These are phyloP conservation scores for Sechiopsis laciniata DNA, from an alignment of 306 rosid genomes.

Conservation along the genomic window DNA sequence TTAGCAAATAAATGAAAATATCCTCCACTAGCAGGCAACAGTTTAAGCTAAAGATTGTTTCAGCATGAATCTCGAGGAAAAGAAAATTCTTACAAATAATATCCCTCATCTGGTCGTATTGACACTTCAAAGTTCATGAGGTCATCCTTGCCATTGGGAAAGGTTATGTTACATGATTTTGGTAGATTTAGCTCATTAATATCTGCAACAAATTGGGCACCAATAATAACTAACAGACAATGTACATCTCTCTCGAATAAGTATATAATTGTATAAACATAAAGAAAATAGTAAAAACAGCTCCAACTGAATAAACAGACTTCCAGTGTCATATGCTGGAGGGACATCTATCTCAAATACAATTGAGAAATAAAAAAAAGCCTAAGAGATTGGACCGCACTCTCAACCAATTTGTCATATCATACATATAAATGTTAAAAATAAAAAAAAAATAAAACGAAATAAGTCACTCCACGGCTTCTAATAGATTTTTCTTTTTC, in stretches of 20 bases:
- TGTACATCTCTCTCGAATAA: not conserved
- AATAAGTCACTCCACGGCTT: not conserved
- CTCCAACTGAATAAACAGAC: not conserved
- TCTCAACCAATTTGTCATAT: not conserved
- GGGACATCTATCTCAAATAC: not conserved
- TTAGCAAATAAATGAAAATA: not conserved
- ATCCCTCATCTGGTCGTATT: conserved; percentile 93
- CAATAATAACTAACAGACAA: not conserved
- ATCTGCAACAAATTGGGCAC: conserved; percentile 50
- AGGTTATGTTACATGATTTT: conserved; percentile 61
- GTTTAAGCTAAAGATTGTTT: not conserved
- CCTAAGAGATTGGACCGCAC: not conserved
- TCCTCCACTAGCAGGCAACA: conserved; percentile 6
- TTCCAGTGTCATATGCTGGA: not conserved
- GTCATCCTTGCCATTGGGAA: conserved; percentile 94
- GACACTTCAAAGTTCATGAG: conserved; percentile 92
- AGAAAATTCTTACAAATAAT: conserved; percentile 51
- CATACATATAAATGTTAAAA: not conserved
- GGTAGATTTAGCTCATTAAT: conserved; percentile 91
- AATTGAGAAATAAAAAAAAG: not conserved
- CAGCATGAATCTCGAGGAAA: conserved; percentile 6
- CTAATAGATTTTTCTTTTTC: not conserved
- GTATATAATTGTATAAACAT: not conserved
- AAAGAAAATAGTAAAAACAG: not conserved
- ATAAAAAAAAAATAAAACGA: not conserved